A percentile compares a stretch with the other conserved stretches of the same genome.
phyloP scores from a whole-genome alignment of 345 rosid genomes.

The Salix udensis region DNA sequence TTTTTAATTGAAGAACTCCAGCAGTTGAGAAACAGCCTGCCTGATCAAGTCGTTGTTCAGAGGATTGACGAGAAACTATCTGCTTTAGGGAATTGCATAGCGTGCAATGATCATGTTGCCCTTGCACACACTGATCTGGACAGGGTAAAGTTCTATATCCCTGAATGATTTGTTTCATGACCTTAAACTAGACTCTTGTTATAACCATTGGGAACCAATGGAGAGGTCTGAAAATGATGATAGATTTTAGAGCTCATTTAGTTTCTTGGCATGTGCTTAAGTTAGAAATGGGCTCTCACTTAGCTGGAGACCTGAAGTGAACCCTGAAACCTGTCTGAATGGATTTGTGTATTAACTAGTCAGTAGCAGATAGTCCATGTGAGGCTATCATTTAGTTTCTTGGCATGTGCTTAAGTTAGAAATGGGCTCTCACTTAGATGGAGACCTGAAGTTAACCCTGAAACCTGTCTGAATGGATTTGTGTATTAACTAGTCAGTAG shows the following conservation, averaged over 20 bases:
- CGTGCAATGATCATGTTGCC: conserved; percentile 96
- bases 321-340: background rate
- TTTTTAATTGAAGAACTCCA: conserved; percentile 62
- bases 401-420: background rate
- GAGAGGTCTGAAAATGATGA: background rate
- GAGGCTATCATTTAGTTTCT: background rate
- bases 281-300: background rate
- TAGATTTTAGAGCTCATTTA: background rate
- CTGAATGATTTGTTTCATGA: background rate
- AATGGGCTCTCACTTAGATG: background rate
- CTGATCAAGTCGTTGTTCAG: conserved; percentile 86
- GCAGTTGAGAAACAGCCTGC: conserved; percentile 89
- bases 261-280: background rate
- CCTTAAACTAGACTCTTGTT: background rate
- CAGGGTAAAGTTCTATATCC: conserved; percentile 36
- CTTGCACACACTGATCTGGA: conserved; percentile 92
- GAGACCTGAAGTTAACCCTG: background rate
- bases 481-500: background rate
- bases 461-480: background rate
- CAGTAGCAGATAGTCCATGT: background rate
- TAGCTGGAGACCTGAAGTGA: background rate
- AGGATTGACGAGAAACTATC: conserved; percentile 88
- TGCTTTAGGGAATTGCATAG: conserved; percentile 91
- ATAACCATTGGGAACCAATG: background rate
- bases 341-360: background rate